Evolutionary conservation across 2,329 filamentous ascomycete genomes (phyloP), one percentile per base, ranked within the genome.

Genomic region (Clarireedia hainanense): DNA sequence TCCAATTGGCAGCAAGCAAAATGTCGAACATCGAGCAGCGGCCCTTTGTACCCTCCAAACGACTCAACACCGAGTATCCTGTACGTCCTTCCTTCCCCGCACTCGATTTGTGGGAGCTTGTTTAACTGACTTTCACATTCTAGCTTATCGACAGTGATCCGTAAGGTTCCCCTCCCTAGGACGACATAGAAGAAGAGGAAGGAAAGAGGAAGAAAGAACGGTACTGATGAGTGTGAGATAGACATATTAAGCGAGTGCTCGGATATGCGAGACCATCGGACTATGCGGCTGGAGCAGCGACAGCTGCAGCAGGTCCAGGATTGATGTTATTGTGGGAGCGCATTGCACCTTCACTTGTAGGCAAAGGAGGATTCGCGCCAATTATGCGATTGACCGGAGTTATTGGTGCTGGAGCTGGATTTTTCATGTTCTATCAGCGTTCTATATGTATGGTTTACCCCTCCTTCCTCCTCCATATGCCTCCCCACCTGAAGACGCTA

Each of bases 61-160:
- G 84, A 70, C 76, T 91, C 66, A 79, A 85, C 71, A 89, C 88
- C 67, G 86, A 94, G 59, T 97, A 89, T 72, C 92, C 92, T 57
- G 94, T 97, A 77, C 69, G 89, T 77, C 24, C 55, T 59, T 62
- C 20, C 20, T 56, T 6, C 43, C 36, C 30, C 7, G 46, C 57
- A 66, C 30, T 10, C 47, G 15, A 27, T 12, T 36, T 24, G 12
- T 23, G 17, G 26, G 5, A 50, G 45, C 47, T 17, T n/a, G 24
- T n/a, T 24, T 9, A 30, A 30, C 43, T 73, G 66, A 70, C 61
- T n/a, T 67, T 58, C 57, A 61, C 56, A 45, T 68, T 69, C 64
- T 75, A 99, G 94, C 88, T 97, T 76, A 97, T 99, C 75, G 94
- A 99, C 79, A 95, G 89, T 77, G 94, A 99, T 75, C 94, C 94